Evolutionary conservation across 805 yeast species (phyloP).

Genomic region (Ogataea pilisensis): DNA sequence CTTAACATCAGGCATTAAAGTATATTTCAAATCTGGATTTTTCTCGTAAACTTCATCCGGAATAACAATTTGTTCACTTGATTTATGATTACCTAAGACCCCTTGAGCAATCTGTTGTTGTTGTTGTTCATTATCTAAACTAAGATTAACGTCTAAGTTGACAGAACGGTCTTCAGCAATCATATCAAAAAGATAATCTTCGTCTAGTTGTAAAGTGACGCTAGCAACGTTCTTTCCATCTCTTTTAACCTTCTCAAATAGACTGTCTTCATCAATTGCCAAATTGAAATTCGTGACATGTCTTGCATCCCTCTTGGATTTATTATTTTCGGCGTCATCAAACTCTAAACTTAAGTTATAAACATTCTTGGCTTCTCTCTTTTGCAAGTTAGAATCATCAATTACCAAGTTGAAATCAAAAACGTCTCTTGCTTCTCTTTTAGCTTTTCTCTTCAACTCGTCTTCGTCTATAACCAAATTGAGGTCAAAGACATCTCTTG

Average conservation of each 20-base stretch:
- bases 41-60: constrained; percentile 4
- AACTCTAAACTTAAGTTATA: not conserved
- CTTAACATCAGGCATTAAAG: constrained; percentile 24
- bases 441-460: constrained; percentile 4
- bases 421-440: not conserved
- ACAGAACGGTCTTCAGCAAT: not conserved
- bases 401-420: constrained; percentile 1
- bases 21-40: constrained; percentile 11
- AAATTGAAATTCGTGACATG: constrained; percentile 16
- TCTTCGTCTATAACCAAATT: constrained; percentile 14
- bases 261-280: constrained; percentile 12
- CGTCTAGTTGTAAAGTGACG: constrained; percentile 13
- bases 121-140: not conserved
- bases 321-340: not conserved
- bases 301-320: constrained; percentile 19
- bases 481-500: constrained; percentile 17
- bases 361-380: constrained; percentile 8
- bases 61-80: not conserved
- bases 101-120: not conserved
- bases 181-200: constrained; percentile 5
- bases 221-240: constrained; percentile 8
- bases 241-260: constrained; percentile 3
- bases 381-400: constrained; percentile 2
- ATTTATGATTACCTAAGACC: not conserved
- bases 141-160: not conserved